Evolutionary conservation across 2,329 filamentous ascomycete genomes (phyloP), one percentile per base, ranked within the genome.

Genomic region (Aspergillus sp.): DNA sequence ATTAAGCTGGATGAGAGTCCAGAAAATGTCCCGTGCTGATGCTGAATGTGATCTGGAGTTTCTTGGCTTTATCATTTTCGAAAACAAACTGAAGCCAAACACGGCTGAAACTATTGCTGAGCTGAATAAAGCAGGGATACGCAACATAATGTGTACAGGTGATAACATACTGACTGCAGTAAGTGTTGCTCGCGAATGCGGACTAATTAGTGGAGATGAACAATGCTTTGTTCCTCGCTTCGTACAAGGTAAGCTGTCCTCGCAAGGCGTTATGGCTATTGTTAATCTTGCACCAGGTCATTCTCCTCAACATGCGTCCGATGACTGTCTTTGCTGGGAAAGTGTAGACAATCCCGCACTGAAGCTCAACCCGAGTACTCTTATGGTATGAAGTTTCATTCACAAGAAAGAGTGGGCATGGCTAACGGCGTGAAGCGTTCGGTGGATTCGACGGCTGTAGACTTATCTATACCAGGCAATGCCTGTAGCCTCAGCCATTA

Each of bases 81-180:
- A 99, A 78, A 99, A 99, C 79, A 99, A 99, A 78, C 81, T 99
- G 63, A 99, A 99, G 76, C 89, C 91, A 1, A 92, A 87, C 19
- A 97, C 94, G 0, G 85, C 91, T 1, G 85, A 84, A 1, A 90
- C 97, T 36, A 86, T 99, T 25, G 85, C 90, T 58, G 93, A 98
- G 77, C 84, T 99, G 3, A 84, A 87, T 32, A 82, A 89, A 55
- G 94, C 96, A 7, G 90, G 90, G 58, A 97, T 99, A 66, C 87
- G 91, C 38, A 89, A 90, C 28, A 88, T 97, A 55, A 99, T 99
- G 95, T 96, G 96, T 64, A 99, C 95, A 0, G 95, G 95, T 30
- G 95, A 99, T 80, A 99, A 99, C 68, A 98, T 98, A 64, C 80
- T 98, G 57, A 99, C 95, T 9, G 95, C 95, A 21, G 93, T 99